Conservation (phyloP, 805 yeast genomes). For the Saccharomycopsis babjevae region DNA sequence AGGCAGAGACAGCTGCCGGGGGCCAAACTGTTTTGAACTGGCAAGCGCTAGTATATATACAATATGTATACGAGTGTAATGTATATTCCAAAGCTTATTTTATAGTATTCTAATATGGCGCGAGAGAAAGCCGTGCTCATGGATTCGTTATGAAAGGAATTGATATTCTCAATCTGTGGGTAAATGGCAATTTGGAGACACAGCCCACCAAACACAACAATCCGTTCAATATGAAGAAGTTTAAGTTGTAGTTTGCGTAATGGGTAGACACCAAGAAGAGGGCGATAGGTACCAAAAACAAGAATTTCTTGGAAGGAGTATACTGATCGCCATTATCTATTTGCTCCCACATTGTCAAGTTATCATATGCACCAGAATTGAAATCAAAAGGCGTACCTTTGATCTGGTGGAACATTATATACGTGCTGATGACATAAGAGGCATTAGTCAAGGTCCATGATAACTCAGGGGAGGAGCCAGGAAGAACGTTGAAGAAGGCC, state of each 20-base stretch:
- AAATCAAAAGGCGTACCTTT: constrained; percentile 97
- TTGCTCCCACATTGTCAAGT: constrained; percentile 98
- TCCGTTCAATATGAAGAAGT: constrained; percentile 68
- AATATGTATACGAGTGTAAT: too few species aligned
- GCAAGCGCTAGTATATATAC: too few species aligned
- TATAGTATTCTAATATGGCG: too few species aligned
- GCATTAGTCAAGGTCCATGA: constrained; percentile 91
- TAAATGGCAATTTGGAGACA: constrained; percentile 79
- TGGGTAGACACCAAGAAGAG: constrained; percentile 82
- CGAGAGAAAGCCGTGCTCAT: background rate
- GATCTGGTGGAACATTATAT: constrained; percentile 91
- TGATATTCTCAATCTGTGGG: constrained; percentile 67
- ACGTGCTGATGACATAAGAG: constrained; percentile 83
- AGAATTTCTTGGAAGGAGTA: constrained; percentile 90
- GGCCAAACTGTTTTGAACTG: too few species aligned
- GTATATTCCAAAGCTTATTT: too few species aligned
- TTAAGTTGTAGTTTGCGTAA: constrained; percentile 75
- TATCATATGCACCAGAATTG: constrained; percentile 92
- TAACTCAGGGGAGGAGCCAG: constrained; percentile 72
- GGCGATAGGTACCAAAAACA: constrained; percentile 85
- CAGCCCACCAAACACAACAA: constrained; percentile 79
- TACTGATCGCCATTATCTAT: constrained; percentile 87
- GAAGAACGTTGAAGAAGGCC: constrained; percentile 66
- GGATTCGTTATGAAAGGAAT: constrained; percentile 35
- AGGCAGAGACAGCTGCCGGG: too few species aligned